phyloP scores from a whole-genome alignment of 768 basidiomycete genomes.

The Russula sp. region DNA sequence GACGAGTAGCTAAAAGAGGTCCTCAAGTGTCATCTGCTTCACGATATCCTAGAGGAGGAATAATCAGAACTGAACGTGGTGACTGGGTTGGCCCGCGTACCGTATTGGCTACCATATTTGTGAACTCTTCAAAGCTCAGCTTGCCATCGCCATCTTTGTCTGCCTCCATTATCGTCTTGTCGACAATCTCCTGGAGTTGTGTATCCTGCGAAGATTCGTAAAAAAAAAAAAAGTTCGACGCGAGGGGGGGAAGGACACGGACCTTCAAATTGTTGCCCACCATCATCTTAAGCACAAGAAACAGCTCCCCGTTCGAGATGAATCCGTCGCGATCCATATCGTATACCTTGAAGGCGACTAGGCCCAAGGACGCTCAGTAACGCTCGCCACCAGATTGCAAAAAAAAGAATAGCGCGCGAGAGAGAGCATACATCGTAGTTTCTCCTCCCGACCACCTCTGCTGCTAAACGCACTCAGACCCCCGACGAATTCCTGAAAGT shows the following conservation, averaged over 20 bases:
- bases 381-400: not conserved
- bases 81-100: constrained; percentile 39
- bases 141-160: constrained; percentile 98
- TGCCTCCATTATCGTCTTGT: constrained; percentile 99
- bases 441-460: constrained; percentile 94
- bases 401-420: not conserved
- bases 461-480: constrained; percentile 97
- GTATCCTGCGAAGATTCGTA: constrained; percentile 58
- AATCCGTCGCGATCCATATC: constrained; percentile 97
- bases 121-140: constrained; percentile 95
- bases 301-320: constrained; percentile 98
- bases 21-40: constrained; percentile 97
- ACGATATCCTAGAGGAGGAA: constrained; percentile 72
- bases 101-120: constrained; percentile 94
- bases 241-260: constrained; percentile 14
- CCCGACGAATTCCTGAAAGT: constrained; percentile 98
- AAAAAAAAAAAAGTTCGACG: not conserved
- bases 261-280: constrained; percentile 99
- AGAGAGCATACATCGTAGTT: constrained; percentile 72
- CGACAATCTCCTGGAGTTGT: constrained; percentile 98
- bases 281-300: constrained; percentile 99
- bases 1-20: constrained; percentile 57
- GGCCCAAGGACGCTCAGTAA: not conserved
- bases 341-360: constrained; percentile 99
- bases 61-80: not conserved